Base-by-base conservation (phyloP, 148 eudicot genomes). In the Heliamphora exappendiculata region DNA sequence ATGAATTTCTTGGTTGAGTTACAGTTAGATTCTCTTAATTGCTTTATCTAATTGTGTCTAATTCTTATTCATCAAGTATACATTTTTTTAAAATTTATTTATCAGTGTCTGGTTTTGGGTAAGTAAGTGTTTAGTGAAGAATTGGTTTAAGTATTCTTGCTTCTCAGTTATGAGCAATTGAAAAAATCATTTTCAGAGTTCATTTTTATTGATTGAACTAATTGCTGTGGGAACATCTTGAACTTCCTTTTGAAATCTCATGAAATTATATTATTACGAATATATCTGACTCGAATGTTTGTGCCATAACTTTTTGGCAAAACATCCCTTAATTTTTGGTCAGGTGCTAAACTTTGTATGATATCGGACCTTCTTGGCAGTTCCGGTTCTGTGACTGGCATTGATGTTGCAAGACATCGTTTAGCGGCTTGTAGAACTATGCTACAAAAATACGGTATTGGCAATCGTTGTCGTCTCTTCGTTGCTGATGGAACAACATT, bases 281-380 rank as follows among this genome's bases (percentile, higher is more conserved):
- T 28, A 22, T 10, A 14, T 67, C 53, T 12, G 36, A 13, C 14
- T 68, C 36, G 55, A 37, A 26, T 59, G 37, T 62, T 22, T 16
- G 1, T 66, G 55, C 37, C 36, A 12, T 58, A 11, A 44, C 14
- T 29, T 67, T 51, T 67, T 75, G n/a, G 34, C 78, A 10, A 47
- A 62, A 45, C 0, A 65, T 45, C 0, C 44, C 57, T n/a, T 67
- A 67, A 69, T 69, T 47, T 37, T 29, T 74, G 26, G 62, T 70
- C 93, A 95, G 99, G 98, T 85, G 98, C 98, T 75, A 96, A 95
- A 84, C 97, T 96, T 76, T 96, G 99, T 76, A 89, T 93, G 98
- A 83, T 90, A 62, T 62, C 85, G 84, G 99, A 96, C 79, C 86
- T 91, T 76, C 94, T 96, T 74, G 94, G 97, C 37, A 82, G 73